These are phyloP conservation scores for Laguncularia racemosa DNA, from an alignment of 345 rosid genomes.

Conservation along the genomic window DNA sequence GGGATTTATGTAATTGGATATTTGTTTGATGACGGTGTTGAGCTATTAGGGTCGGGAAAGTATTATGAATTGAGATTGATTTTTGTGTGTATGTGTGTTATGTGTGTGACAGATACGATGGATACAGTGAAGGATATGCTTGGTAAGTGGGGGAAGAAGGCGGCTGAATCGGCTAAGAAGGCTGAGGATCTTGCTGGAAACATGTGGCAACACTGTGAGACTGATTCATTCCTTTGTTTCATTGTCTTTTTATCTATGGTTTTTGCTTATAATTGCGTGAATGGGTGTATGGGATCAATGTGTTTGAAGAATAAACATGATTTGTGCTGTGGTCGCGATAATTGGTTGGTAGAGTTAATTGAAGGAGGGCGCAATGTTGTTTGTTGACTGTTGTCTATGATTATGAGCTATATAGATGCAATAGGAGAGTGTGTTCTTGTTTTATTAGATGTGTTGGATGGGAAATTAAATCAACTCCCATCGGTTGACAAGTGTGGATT, in stretches of 20 bases:
- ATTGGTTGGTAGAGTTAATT: no score
- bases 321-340: no score
- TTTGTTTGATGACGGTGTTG: no score
- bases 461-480: no score
- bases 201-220: slow-evolving; percentile 80
- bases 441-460: no score
- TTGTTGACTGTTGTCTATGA: no score
- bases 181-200: slow-evolving; percentile 92
- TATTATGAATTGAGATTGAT: not conserved
- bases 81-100: not conserved
- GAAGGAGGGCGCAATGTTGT: no score
- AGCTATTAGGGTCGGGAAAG: not conserved
- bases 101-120: slow-evolving; percentile 45
- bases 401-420: no score
- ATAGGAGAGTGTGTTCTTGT: no score
- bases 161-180: slow-evolving; percentile 81
- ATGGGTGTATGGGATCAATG: not conserved
- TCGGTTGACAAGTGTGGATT: no score
- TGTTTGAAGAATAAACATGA: no score
- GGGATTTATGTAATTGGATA: not conserved
- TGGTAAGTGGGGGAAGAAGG: slow-evolving; percentile 89
- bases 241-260: not conserved
- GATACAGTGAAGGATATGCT: slow-evolving; percentile 77
- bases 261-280: not conserved
- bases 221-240: not conserved